Evolutionary conservation across 1,139 yeast genomes (phyloP).

Genomic region (Geotrichum europaeum): DNA sequence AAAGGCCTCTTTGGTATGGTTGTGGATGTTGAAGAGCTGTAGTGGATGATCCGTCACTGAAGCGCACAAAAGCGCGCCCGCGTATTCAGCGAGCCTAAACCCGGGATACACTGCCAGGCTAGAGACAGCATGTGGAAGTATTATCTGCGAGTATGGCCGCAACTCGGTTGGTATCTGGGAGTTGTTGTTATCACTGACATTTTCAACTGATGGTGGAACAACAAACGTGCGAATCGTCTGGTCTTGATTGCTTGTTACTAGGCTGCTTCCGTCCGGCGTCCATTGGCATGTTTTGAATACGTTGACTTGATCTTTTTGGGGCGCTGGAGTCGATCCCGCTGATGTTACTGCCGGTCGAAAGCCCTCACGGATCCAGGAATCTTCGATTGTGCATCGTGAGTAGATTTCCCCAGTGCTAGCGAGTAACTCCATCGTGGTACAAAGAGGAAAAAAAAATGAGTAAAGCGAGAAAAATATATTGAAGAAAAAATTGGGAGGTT

Average conservation of each 20-base stretch:
- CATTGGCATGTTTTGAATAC: slow-evolving; percentile 23
- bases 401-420: slow-evolving; percentile 9
- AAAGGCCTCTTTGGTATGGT: not conserved
- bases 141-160: slow-evolving; percentile 11
- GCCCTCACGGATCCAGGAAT: slow-evolving; percentile 11
- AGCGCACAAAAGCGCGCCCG: slow-evolving; percentile 7
- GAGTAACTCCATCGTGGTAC: not conserved
- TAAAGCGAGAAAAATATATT: not conserved
- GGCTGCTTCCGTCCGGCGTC: slow-evolving; percentile 32
- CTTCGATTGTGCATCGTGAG: slow-evolving; percentile 8
- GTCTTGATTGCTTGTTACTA: slow-evolving; percentile 31
- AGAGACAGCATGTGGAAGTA: slow-evolving; percentile 13
- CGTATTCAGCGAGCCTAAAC: slow-evolving; percentile 11
- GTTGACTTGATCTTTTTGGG: not conserved
- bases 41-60: slow-evolving; percentile 17
- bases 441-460: not conserved
- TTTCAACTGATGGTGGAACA: slow-evolving; percentile 27
- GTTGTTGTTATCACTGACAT: slow-evolving; percentile 1
- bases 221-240: slow-evolving; percentile 30
- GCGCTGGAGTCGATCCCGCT: not conserved
- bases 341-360: not conserved
- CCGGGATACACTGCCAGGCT: slow-evolving; percentile 14
- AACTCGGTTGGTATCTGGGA: not conserved
- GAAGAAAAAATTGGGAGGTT: not conserved
- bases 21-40: slow-evolving; percentile 17